Percentiles rank a stretch among this genome's conserved stretches.
These are phyloP conservation scores for Aspergillus mulundensis DNA, from an alignment of 495 filamentous ascomycete genomes.

Conservation along the genomic window DNA sequence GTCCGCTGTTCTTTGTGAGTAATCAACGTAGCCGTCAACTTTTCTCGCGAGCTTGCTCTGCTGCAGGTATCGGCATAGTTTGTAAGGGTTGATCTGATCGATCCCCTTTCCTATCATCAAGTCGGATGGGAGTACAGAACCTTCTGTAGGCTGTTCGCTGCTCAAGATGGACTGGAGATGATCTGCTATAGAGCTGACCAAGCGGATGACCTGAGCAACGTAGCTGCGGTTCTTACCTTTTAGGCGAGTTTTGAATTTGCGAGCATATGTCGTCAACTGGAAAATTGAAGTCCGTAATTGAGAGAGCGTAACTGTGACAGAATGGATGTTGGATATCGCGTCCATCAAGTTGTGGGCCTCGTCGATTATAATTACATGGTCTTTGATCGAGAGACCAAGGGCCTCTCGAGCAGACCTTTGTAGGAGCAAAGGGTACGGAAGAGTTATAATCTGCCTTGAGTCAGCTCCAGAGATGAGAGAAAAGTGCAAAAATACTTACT, in stretches of 20 bases:
- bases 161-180: conserved; percentile 52
- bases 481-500: conserved; percentile 33
- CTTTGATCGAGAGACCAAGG: conserved; percentile 77
- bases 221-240: conserved; percentile 93
- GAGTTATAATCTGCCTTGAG: conserved; percentile 70
- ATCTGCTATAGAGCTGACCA: conserved; percentile 69
- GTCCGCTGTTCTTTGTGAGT: conserved; percentile 46
- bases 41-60: conserved; percentile 94
- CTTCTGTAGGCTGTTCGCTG: conserved; percentile 49
- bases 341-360: conserved; percentile 99
- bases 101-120: conserved; percentile 82
- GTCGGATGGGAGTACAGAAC: conserved; percentile 60
- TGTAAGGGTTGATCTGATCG: conserved; percentile 92
- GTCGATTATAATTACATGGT: conserved; percentile 88
- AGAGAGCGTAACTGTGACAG: conserved; percentile 64
- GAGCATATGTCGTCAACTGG: conserved; percentile 76
- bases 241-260: conserved; percentile 80
- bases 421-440: conserved; percentile 87
- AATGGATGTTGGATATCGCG: conserved; percentile 83
- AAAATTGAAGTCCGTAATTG: conserved; percentile 69
- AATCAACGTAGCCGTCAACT: conserved; percentile 77
- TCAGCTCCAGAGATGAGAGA: conserved; percentile 11
- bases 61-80: conserved; percentile 79
- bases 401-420: conserved; percentile 89
- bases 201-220: conserved; percentile 76